Evolutionary conservation across 179 eudicot species (phyloP).

Genomic region (Heliamphora pulchella): DNA sequence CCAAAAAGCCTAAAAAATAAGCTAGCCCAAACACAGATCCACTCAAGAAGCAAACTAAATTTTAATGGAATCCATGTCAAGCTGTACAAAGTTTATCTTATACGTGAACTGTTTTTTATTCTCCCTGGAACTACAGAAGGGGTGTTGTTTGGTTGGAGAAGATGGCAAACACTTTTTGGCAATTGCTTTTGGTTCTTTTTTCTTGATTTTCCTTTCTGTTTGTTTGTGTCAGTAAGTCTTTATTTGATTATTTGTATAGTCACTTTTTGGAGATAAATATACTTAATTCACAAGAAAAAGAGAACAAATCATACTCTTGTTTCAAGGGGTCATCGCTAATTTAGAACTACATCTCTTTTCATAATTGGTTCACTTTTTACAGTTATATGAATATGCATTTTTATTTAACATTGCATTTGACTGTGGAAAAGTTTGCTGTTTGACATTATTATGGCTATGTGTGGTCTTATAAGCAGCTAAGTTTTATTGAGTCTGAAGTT

Average conservation of each 20-base stretch:
- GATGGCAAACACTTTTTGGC: not conserved
- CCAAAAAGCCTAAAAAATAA: too few species aligned
- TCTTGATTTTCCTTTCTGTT: not conserved
- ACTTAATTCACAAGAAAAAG: not conserved
- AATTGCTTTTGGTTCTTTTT: conserved; percentile 9
- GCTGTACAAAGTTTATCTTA: not conserved
- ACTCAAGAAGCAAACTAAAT: too few species aligned
- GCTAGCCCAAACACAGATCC: too few species aligned
- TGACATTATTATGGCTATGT: not conserved
- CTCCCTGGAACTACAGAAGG: not conserved
- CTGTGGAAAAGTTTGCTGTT: not conserved
- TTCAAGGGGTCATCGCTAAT: not conserved
- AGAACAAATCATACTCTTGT: not conserved
- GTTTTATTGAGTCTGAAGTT: not conserved
- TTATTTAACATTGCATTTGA: not conserved
- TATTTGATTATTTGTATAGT: not conserved
- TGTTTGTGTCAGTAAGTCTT: not conserved
- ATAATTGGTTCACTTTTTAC: not conserved
- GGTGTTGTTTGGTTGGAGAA: not conserved
- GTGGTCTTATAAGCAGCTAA: not conserved
- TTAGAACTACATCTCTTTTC: not conserved
- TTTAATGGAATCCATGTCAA: too few species aligned
- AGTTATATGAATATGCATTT: not conserved
- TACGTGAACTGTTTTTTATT: not conserved
- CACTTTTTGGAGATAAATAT: not conserved